Conservation (phyloP, 1,284 basidiomycete genomes). For the Sanghuangporus baumii region DNA sequence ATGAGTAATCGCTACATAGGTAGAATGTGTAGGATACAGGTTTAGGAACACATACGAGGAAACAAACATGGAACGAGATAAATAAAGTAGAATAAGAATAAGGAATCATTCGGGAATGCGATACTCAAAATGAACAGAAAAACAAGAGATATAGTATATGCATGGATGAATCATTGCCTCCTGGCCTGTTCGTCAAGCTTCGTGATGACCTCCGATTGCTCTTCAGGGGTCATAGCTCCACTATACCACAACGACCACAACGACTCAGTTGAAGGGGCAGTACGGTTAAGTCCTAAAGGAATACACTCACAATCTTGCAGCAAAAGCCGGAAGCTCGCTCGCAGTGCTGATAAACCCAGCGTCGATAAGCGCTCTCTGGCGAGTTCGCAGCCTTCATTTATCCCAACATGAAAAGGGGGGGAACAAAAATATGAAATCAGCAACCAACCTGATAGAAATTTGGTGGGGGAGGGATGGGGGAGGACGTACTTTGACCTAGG, state of each 20-base stretch:
- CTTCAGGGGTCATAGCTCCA: slow-evolving; percentile 11
- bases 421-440: background rate
- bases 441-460: background rate
- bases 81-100: background rate
- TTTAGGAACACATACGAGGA: background rate
- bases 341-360: slow-evolving; percentile 48
- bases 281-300: background rate
- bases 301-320: slow-evolving; percentile 52
- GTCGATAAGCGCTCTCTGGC: slow-evolving; percentile 54
- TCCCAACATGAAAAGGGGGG: background rate
- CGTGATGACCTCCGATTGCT: slow-evolving; percentile 14
- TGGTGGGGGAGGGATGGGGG: background rate
- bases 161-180: background rate
- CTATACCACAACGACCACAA: background rate
- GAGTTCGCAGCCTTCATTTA: slow-evolving; percentile 40
- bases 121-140: background rate
- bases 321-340: slow-evolving; percentile 48
- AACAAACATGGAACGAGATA: background rate
- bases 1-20: background rate
- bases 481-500: slow-evolving; percentile 46
- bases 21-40: background rate
- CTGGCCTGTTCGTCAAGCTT: slow-evolving; percentile 15
- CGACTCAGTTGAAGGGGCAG: background rate
- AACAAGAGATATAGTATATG: background rate
- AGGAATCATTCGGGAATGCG: background rate